These are phyloP conservation scores for Quercus bicolor DNA, from an alignment of 306 rosid genomes.

Conservation along the genomic window DNA sequence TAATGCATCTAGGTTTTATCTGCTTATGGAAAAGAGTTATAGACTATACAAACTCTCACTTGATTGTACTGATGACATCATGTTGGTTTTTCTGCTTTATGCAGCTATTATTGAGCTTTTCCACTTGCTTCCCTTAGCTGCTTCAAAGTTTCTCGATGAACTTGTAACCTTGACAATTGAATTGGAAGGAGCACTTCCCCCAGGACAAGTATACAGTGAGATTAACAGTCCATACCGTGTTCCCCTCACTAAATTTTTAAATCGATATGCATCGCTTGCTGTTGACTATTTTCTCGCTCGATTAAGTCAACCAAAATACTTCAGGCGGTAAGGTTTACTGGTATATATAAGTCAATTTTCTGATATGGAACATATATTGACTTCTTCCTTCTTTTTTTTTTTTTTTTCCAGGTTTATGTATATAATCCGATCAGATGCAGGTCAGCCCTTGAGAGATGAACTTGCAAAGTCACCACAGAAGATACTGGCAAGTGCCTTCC, in stretches of 20 bases:
- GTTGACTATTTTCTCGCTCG: conserved; percentile 94
- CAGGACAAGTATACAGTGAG: conserved; percentile 95
- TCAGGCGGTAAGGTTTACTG: conserved; percentile 68
- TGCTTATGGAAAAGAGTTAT: conserved; percentile 17
- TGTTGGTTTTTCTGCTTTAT: conserved; percentile 23
- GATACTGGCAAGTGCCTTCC: conserved; percentile 86
- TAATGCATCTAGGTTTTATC: conserved; percentile 32
- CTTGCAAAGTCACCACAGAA: conserved; percentile 95
- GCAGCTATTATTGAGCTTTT: conserved; percentile 99
- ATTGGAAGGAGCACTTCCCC: conserved; percentile 96
- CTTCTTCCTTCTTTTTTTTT: background rate
- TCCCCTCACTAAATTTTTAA: conserved; percentile 89
- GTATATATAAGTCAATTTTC: background rate
- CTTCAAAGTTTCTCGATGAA: conserved; percentile 95
- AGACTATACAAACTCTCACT: conserved; percentile 7
- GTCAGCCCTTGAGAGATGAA: conserved; percentile 93
- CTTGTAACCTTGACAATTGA: conserved; percentile 96
- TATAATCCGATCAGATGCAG: conserved; percentile 88
- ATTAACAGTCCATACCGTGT: conserved; percentile 95
- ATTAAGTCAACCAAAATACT: conserved; percentile 87
- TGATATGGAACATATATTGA: conserved; percentile 20
- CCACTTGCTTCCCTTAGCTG: conserved; percentile 95
- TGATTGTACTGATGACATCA: conserved; percentile 16
- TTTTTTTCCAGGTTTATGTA: conserved; percentile 71
- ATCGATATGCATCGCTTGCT: conserved; percentile 81